A percentile compares a stretch with the other conserved stretches of the same genome.
These are phyloP conservation scores for Sugiyamaella smithiae DNA, from an alignment of 805 yeast species.

Conservation along the genomic window DNA sequence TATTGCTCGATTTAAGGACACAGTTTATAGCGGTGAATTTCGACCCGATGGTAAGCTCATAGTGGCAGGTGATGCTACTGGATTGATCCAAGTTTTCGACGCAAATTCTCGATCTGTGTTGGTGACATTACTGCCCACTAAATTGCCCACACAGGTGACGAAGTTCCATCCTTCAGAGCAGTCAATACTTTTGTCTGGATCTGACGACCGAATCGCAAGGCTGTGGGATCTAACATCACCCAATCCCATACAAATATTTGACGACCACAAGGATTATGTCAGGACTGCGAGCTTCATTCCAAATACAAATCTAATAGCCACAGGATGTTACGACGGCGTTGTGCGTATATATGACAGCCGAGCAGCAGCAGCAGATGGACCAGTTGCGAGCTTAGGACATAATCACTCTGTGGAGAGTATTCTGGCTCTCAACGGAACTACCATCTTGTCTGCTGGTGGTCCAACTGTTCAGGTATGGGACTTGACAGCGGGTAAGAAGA, in stretches of 20 bases:
- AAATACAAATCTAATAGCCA: conserved; percentile 70
- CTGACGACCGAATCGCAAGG: conserved; percentile 86
- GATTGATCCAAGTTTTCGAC: conserved; percentile 87
- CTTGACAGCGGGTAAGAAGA: conserved; percentile 67
- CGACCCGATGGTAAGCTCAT: conserved; percentile 86
- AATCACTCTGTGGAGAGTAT: conserved; percentile 83
- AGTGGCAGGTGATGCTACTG: conserved; percentile 94
- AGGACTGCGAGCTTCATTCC: conserved; percentile 79
- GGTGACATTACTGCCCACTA: conserved; percentile 76
- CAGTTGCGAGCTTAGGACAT: conserved; percentile 68
- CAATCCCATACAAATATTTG: conserved; percentile 68
- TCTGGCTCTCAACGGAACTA: conserved; percentile 67
- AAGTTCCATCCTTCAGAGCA: conserved; percentile 79
- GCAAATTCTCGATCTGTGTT: conserved; percentile 74
- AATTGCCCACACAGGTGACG: conserved; percentile 90
- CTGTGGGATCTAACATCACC: conserved; percentile 85
- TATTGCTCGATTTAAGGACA: conserved; percentile 82
- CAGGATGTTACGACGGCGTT: conserved; percentile 91
- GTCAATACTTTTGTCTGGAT: conserved; percentile 77
- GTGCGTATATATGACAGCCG: conserved; percentile 85
- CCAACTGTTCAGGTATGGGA: conserved; percentile 90
- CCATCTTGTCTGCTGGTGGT: conserved; percentile 80
- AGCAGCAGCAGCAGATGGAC: conserved; percentile 40
- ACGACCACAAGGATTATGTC: conserved; percentile 82
- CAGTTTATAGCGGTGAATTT: conserved; percentile 88